These are phyloP conservation scores for Magnolia officinalis DNA, from an alignment of 164 flowering plant species.

Conservation along the genomic window DNA sequence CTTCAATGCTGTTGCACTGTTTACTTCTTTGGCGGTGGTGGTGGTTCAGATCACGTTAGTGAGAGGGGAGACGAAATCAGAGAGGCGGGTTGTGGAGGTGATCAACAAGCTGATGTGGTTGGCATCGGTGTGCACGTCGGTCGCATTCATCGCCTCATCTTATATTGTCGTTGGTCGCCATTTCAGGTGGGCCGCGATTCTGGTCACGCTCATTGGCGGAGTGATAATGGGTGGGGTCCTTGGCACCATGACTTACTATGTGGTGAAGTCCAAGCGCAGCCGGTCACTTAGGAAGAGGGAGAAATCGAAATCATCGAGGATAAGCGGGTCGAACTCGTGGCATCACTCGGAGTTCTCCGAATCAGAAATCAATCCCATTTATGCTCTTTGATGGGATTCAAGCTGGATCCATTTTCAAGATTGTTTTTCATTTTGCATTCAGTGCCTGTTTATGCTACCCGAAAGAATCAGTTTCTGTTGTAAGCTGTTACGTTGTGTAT, in stretches of 20 bases:
- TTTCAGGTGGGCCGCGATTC: constrained; percentile 54
- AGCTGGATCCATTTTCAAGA: background rate
- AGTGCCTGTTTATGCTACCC: background rate
- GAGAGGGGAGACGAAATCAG: constrained; percentile 70
- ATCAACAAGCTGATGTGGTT: constrained; percentile 87
- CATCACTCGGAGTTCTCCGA: constrained; percentile 62
- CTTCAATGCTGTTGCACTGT: constrained; percentile 64
- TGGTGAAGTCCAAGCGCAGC: constrained; percentile 43
- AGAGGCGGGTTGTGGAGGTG: constrained; percentile 60
- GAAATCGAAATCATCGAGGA: constrained; percentile 32
- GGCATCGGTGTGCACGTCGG: constrained; percentile 72
- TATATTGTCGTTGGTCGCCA: constrained; percentile 66
- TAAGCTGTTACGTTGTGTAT: background rate
- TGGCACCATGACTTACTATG: constrained; percentile 66
- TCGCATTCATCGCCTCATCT: constrained; percentile 66
- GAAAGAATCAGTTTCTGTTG: too few species aligned
- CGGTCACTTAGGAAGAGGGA: constrained; percentile 47
- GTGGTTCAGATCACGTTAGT: constrained; percentile 78
- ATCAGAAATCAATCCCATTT: constrained; percentile 69
- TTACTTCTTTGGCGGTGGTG: constrained; percentile 77
- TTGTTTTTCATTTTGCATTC: background rate
- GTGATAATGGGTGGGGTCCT: constrained; percentile 68
- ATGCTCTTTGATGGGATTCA: constrained; percentile 30
- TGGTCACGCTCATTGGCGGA: constrained; percentile 58
- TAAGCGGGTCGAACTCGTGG: constrained; percentile 74